Evolutionary conservation across 768 basidiomycete genomes (phyloP).

Genomic region (Phylloporus sp.): DNA sequence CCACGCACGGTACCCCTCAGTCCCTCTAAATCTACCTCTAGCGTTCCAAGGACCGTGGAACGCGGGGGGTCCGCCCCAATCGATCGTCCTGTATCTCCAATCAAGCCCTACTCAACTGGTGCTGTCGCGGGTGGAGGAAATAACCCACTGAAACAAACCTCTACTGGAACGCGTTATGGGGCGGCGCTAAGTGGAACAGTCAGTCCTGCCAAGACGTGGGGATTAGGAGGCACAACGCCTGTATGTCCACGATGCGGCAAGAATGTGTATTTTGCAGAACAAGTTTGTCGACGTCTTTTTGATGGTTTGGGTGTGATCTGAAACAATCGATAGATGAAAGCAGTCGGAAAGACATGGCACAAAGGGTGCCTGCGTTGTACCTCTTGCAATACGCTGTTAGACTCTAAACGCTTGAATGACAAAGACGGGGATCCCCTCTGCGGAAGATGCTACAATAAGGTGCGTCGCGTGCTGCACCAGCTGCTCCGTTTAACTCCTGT

Average conservation of each 20-base stretch:
- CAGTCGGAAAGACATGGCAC: conserved; percentile 77
- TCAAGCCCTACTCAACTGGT: conserved; percentile 26
- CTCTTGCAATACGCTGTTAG: conserved; percentile 65
- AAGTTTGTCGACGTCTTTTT: conserved; percentile 39
- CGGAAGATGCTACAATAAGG: conserved; percentile 71
- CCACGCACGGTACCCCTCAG: conserved; percentile 55
- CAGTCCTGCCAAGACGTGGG: conserved; percentile 49
- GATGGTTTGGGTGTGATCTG: background rate
- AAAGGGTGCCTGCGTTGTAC: conserved; percentile 74
- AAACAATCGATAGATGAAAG: conserved; percentile 55
- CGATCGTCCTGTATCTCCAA: conserved; percentile 23
- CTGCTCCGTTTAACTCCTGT: conserved; percentile 1
- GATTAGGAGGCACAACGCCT: conserved; percentile 48
- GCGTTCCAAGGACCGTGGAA: conserved; percentile 2
- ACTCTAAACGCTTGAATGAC: conserved; percentile 69
- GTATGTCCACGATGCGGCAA: conserved; percentile 65
- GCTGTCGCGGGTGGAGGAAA: conserved; percentile 4
- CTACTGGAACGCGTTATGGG: conserved; percentile 69
- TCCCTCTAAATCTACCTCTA: conserved; percentile 27
- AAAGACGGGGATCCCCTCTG: conserved; percentile 73
- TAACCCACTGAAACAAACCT: conserved; percentile 37
- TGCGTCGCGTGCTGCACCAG: conserved; percentile 5
- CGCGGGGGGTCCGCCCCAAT: background rate
- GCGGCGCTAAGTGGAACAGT: conserved; percentile 44
- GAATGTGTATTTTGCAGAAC: conserved; percentile 85